phyloP scores from a whole-genome alignment of 139 green algal genomes.

The Chlamydomonas applanata region DNA sequence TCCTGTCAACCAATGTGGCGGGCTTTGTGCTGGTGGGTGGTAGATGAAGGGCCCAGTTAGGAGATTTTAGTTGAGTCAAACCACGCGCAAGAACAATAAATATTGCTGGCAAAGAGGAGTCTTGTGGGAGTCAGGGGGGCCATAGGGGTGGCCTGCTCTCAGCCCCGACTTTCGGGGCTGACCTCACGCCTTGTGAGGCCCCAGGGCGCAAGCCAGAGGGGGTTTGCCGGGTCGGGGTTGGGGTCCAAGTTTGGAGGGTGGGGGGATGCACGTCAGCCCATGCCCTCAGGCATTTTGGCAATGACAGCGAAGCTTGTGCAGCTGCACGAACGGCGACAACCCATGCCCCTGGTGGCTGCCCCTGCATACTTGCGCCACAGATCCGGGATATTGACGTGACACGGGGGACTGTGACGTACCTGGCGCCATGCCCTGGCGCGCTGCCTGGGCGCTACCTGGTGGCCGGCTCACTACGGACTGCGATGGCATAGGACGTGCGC shows the following conservation, averaged over 20 bases:
- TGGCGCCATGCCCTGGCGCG: slow-evolving; percentile 64
- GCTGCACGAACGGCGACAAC: background rate
- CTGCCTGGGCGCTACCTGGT: slow-evolving; percentile 82
- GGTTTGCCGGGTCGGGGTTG: background rate
- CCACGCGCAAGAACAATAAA: too few species aligned
- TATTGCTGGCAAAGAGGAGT: too few species aligned
- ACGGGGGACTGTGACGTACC: slow-evolving; percentile 65
- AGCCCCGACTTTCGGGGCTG: too few species aligned
- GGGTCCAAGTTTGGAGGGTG: background rate
- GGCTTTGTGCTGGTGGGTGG: slow-evolving; percentile 86
- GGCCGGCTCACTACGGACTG: slow-evolving; percentile 50
- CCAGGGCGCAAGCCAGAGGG: background rate
- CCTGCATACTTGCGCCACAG: too few species aligned
- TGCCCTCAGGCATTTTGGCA: background rate
- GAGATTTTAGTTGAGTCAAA: too few species aligned
- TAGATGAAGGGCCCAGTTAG: too few species aligned
- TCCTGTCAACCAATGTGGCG: slow-evolving; percentile 73
- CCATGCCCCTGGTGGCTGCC: background rate
- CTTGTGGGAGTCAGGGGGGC: too few species aligned
- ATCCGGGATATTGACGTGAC: slow-evolving; percentile 65
- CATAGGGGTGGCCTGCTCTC: too few species aligned
- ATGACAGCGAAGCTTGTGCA: too few species aligned
- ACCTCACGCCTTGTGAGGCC: background rate
- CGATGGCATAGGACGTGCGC: slow-evolving; percentile 6
- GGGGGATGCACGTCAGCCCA: background rate